Base-by-base conservation (phyloP, 768 basidiomycete species). In the Paxillus involutus region DNA sequence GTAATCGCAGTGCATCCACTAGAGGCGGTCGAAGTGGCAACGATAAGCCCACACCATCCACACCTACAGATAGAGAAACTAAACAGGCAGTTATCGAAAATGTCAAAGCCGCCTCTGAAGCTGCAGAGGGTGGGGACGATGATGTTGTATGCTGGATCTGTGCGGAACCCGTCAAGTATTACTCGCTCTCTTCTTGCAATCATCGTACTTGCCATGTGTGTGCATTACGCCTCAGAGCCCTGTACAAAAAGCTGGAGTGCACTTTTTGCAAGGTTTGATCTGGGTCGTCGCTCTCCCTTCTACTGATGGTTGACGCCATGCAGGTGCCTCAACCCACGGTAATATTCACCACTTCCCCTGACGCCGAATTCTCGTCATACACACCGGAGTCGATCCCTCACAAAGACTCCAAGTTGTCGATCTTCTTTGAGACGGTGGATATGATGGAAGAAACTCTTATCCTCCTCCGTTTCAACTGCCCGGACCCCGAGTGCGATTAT, bases 131-230 rank as follows among this genome's bases (percentile, higher is more conserved):
- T 19, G 58, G 60, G 6, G 70, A 74, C 12, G 80, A 83, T 16
- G 64, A 59, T 29, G 71, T 69, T 47, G 68, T 86, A 11, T 98
- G 96, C 73, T 96, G 86, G 82, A 98, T 98, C 71, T 97, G 96
- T 65, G 94, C 94, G 1, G 94, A 98, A 63, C 87, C 88, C 4
- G 86, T 96, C 71, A 94, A 89, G 65, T 96, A 92, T 66, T 94
- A 87, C 69, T 83, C 91, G 6, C 73, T 97, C 30, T 88, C 94
- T 16, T 82, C 88, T 51, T 99, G 96, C 73, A 92, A 93, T 67
- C 96, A 99, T 66, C 78, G 91, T 48, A 98, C 93, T 3, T 98
- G 96, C 76, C 94, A 97, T 71, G 86, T 95, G 55, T 99, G 96
- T 65, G 86, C 91, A 0, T 72, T 98, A 47, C 83, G 96, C 7